phyloP scores from a whole-genome alignment of 2,329 filamentous ascomycete genomes.

The Septoria petroselini region DNA sequence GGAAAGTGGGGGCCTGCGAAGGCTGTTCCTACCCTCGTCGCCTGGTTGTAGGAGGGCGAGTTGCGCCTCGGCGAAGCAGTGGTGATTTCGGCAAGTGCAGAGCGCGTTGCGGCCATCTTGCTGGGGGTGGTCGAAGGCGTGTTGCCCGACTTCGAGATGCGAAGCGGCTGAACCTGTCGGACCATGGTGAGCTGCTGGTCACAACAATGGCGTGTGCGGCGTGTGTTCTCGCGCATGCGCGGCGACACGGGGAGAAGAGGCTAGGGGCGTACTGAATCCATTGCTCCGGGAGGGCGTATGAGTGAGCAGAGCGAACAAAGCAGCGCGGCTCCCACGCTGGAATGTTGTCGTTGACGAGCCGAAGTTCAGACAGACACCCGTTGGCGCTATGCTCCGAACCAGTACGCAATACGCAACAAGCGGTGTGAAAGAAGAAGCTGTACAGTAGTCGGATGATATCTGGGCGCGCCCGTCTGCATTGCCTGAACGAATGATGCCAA shows the following conservation, averaged over 20 bases:
- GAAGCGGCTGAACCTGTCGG: slow-evolving; percentile 67
- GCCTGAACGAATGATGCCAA: slow-evolving; percentile 12
- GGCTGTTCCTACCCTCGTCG: slow-evolving; percentile 57
- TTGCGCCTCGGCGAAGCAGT: slow-evolving; percentile 83
- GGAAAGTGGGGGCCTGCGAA: slow-evolving; percentile 3
- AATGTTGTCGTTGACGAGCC: slow-evolving; percentile 17
- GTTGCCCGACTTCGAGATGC: slow-evolving; percentile 66
- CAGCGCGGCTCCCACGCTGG: slow-evolving; percentile 16
- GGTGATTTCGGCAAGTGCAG: slow-evolving; percentile 84
- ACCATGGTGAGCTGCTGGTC: slow-evolving; percentile 25
- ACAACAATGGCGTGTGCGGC: neutral
- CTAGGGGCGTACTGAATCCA: slow-evolving; percentile 26
- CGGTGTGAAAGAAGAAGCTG: slow-evolving; percentile 17
- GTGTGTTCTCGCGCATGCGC: neutral
- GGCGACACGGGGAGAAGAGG: slow-evolving; percentile 3
- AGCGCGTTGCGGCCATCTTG: slow-evolving; percentile 53
- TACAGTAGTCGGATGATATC: slow-evolving; percentile 14
- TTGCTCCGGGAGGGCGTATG: slow-evolving; percentile 12
- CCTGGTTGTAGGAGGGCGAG: slow-evolving; percentile 84
- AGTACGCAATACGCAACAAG: slow-evolving; percentile 15
- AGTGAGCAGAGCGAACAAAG: slow-evolving; percentile 10
- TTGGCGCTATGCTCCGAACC: slow-evolving; percentile 12
- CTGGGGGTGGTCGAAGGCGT: slow-evolving; percentile 58
- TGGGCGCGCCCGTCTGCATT: slow-evolving; percentile 8
- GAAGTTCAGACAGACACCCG: slow-evolving; percentile 8